Conservation (phyloP, 257 asterid species). For the Solanum corneliomulleri region DNA sequence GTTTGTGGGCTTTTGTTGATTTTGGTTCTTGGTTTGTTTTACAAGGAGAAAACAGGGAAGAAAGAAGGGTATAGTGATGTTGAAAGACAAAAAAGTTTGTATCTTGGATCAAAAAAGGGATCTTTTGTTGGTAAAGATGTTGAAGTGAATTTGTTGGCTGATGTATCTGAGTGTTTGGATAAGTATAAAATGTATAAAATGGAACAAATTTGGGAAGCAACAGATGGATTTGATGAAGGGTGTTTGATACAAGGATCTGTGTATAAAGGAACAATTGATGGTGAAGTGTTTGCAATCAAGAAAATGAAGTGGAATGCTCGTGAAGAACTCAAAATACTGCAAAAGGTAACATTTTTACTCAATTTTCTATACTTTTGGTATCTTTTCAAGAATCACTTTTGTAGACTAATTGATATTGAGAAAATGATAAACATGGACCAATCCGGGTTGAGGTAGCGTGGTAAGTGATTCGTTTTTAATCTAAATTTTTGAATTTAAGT, state of each 20-base stretch:
- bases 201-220: slow-evolving; percentile 60
- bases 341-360: slow-evolving; percentile 44
- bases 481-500: fast-evolving
- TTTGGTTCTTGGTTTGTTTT: slow-evolving; percentile 24
- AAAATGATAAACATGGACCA: background rate
- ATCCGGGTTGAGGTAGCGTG: background rate
- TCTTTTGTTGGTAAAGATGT: slow-evolving; percentile 23
- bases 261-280: slow-evolving; percentile 59
- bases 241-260: slow-evolving; percentile 76
- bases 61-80: slow-evolving; percentile 20
- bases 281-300: slow-evolving; percentile 80
- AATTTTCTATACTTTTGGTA: background rate
- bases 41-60: slow-evolving; percentile 29
- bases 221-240: slow-evolving; percentile 57
- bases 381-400: background rate
- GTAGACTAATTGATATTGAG: background rate
- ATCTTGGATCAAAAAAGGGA: slow-evolving; percentile 13
- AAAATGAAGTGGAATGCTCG: slow-evolving; percentile 98
- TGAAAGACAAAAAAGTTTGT: slow-evolving; percentile 17
- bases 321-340: slow-evolving; percentile 90
- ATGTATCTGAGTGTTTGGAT: slow-evolving; percentile 86
- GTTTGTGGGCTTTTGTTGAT: slow-evolving; percentile 32
- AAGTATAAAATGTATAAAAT: slow-evolving; percentile 72
- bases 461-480: fast-evolving
- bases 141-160: slow-evolving; percentile 65